Evolutionary conservation across 2,329 filamentous ascomycete species (phyloP), one percentile per base, ranked within the genome.

Genomic region (Hymenotorrendiella dingleyae): DNA sequence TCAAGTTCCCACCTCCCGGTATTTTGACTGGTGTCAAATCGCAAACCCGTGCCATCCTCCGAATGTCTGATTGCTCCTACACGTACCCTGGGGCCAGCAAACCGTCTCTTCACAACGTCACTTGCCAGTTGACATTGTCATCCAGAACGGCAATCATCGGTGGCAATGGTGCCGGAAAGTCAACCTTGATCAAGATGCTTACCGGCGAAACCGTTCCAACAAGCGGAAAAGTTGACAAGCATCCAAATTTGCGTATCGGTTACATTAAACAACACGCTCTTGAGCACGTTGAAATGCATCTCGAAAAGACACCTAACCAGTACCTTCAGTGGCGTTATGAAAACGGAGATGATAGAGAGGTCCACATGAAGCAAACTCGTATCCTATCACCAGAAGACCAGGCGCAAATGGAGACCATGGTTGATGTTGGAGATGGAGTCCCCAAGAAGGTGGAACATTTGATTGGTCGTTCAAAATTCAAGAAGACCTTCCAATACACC

Each of bases 241-340:
- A 98, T 65, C 93, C 93, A 54, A 98, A 98, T 66, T 70, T 98
- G 61, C 90, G 93, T 74, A 96, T 98, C 58, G 93, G 93, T 42
- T 98, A 98, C 73, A 97, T 98, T 72, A 97, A 97, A 73, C 93
- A 98, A 72, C 93, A 98, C 67, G 93, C 93, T 33, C 76, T 98
- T 10, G 93, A 98, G 73, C 93, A 98, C 78, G 93, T 98, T 9
- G 91, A 98, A 70, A 95, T 96, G 91, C 93, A 98, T 62, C 73
- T 97, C 56, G 93, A 98, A 68, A 98, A 98, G 79, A 98, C 93
- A 0, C 93, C 93, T 29, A 97, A 95, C 65, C 93, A 98, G 68
- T 98, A 98, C 62, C 77, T 98, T 24, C 93, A 97, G 68, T 98
- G 93, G 93, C 86, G 93, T 58, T 98, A 97, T 63, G 87, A 87